Percentiles rank a stretch among this genome's conserved stretches.
Conservation (phyloP, 2,329 filamentous ascomycete genomes). For the Nothopassalora personata region DNA sequence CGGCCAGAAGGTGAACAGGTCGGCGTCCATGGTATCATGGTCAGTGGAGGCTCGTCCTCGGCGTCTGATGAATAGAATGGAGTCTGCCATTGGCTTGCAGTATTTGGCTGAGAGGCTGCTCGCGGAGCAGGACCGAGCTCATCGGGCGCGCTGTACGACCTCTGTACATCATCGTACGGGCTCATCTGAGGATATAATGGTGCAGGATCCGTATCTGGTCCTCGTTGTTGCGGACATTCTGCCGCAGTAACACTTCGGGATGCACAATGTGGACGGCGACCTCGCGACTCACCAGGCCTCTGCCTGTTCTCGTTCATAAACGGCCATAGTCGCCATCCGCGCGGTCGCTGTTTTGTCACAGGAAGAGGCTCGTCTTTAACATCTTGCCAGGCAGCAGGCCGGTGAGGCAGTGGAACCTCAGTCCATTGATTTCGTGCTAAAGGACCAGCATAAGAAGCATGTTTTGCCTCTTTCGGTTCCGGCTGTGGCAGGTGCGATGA, state of each 20-base stretch:
- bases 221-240: conserved; percentile 4
- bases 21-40: conserved; percentile 14
- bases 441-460: neutral
- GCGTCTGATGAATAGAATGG: conserved; percentile 2
- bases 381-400: conserved; percentile 17
- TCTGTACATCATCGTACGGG: conserved; percentile 17
- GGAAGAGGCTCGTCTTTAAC: conserved; percentile 1
- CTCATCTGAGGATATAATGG: conserved; percentile 25
- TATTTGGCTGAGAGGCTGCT: conserved; percentile 27
- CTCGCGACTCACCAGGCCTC: neutral
- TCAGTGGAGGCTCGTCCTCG: conserved; percentile 7
- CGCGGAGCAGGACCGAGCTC: conserved; percentile 11
- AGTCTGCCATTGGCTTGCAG: conserved; percentile 13
- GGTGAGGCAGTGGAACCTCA: conserved; percentile 16
- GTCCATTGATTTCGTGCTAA: conserved; percentile 21
- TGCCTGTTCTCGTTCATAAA: neutral
- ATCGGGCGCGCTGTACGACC: conserved; percentile 9
- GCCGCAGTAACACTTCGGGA: neutral
- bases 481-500: neutral
- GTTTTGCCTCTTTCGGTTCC: neutral
- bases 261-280: neutral
- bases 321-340: neutral
- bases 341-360: conserved; percentile 1
- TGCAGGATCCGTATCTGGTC: conserved; percentile 4
- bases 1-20: conserved; percentile 17